Percentiles rank a stretch among this genome's conserved stretches.
These are phyloP conservation scores for Arthroderma sp. DNA, from an alignment of 2,329 filamentous ascomycete genomes.

Conservation along the genomic window DNA sequence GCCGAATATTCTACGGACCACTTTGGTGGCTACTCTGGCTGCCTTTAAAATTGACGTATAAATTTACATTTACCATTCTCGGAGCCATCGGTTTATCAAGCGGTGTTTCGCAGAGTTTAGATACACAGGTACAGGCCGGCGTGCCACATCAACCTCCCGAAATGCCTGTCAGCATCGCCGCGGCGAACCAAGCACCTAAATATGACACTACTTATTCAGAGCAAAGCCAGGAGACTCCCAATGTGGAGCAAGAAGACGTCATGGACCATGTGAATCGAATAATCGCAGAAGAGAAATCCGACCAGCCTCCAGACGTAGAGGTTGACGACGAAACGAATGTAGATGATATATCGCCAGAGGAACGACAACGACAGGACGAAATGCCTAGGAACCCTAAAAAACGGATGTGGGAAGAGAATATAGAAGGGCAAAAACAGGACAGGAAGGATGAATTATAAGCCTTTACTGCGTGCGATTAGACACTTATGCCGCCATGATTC, in stretches of 20 bases:
- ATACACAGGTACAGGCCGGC: background rate
- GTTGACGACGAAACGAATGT: slow-evolving; percentile 16
- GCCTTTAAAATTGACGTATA: slow-evolving; percentile 57
- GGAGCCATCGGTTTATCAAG: slow-evolving; percentile 33
- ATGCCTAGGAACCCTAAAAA: slow-evolving; percentile 35
- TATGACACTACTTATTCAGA: background rate
- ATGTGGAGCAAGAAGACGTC: slow-evolving; percentile 12
- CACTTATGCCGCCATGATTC: no score
- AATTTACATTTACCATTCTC: slow-evolving; percentile 43
- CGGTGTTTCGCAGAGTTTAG: background rate
- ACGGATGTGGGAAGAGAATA: slow-evolving; percentile 34
- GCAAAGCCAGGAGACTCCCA: background rate
- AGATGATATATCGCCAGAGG: slow-evolving; percentile 24
- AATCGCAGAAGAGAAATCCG: slow-evolving; percentile 9
- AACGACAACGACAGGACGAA: slow-evolving; percentile 23
- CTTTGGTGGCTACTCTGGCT: slow-evolving; percentile 80
- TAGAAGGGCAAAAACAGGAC: slow-evolving; percentile 12
- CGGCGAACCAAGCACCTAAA: background rate
- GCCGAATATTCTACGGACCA: slow-evolving; percentile 76
- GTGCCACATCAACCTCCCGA: no score
- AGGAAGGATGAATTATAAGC: slow-evolving; percentile 11
- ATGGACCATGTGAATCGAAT: slow-evolving; percentile 29
- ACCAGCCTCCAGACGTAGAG: background rate
- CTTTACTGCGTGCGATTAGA: background rate
- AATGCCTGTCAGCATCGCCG: background rate